These are phyloP conservation scores for Lasiosphaeria hispida DNA, from an alignment of 495 filamentous ascomycete genomes.

Conservation along the genomic window DNA sequence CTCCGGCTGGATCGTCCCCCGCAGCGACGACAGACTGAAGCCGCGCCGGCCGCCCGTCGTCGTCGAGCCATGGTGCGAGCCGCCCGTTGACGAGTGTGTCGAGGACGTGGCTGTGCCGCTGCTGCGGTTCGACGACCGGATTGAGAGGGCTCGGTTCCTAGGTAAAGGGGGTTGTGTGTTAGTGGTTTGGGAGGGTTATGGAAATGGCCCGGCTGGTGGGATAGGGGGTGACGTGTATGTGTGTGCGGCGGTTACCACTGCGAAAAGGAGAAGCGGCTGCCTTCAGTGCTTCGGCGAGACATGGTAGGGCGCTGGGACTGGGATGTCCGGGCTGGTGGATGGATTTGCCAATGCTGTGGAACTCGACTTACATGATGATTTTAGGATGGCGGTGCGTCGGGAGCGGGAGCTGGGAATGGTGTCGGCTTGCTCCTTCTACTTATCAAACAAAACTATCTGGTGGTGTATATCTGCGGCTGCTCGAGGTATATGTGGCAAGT, in stretches of 20 bases:
- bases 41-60: conserved; percentile 46
- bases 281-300: conserved; percentile 27
- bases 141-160: conserved; percentile 60
- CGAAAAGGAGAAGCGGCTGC: conserved; percentile 23
- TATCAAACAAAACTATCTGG: background rate
- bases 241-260: conserved; percentile 20
- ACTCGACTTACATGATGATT: conserved; percentile 8
- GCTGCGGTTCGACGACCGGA: conserved; percentile 32
- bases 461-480: background rate
- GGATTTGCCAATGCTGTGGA: background rate
- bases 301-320: conserved; percentile 18
- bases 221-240: background rate
- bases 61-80: conserved; percentile 28
- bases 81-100: conserved; percentile 35
- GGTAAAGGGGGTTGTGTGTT: conserved; percentile 4
- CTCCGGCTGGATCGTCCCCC: conserved; percentile 77
- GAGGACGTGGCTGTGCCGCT: conserved; percentile 35
- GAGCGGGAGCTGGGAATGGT: background rate
- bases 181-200: background rate
- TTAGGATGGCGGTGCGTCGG: background rate
- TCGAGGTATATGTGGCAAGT: no score
- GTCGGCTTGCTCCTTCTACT: background rate
- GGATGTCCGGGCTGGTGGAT: conserved; percentile 2
- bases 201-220: background rate
- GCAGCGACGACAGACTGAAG: conserved; percentile 80